Evolutionary conservation across 805 yeast genomes (phyloP), one percentile per base, ranked within the genome.

Genomic region (Phaffomyces thermotolerans): DNA sequence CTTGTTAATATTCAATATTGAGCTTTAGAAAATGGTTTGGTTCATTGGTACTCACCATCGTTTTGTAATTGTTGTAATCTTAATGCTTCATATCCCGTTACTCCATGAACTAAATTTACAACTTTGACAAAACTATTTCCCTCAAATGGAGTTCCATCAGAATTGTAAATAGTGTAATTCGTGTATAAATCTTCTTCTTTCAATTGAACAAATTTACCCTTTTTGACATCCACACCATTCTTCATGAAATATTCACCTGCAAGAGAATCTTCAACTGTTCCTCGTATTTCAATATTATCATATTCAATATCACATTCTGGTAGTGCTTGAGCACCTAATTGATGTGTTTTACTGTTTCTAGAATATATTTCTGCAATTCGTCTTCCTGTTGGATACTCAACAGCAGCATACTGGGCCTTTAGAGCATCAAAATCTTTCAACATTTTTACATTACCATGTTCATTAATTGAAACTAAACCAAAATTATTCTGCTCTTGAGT

Each of bases 401-500:
- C 60, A 10, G 65, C 53, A 8, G 65, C 56, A 44, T 72, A 73
- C 52, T 75, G 79, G 3, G 59, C 50, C 50, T 70, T 67, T 44
- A 84, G 69, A 53, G 73, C 75, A 39, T 61, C 56, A 60, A 57
- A 91, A 65, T 90, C 98, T 1, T 65, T 54, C 42, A 73, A 65
- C 34, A 76, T 64, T 22, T 73, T 62, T 38, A 84, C 80, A 13
- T 71, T 56, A 18, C 69, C 64, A 45, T 66, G 67, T 37, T 65
- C 62, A 29, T 62, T 62, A 48, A 88, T 69, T 43, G 74, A 61
- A 40, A 91, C 98, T 44, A 91, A 71, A 20, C 98, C 98, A 62
- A 87, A 91, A 55, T 84, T 68, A 59, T 81, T 78, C 23, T 72
- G 71, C 64, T 87, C 96, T 54, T 84, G 75, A 5, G 93, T 76